A percentile compares a stretch with the other conserved stretches of the same genome.
phyloP scores from a whole-genome alignment of 306 rosid species.

The Quercus parvula region DNA sequence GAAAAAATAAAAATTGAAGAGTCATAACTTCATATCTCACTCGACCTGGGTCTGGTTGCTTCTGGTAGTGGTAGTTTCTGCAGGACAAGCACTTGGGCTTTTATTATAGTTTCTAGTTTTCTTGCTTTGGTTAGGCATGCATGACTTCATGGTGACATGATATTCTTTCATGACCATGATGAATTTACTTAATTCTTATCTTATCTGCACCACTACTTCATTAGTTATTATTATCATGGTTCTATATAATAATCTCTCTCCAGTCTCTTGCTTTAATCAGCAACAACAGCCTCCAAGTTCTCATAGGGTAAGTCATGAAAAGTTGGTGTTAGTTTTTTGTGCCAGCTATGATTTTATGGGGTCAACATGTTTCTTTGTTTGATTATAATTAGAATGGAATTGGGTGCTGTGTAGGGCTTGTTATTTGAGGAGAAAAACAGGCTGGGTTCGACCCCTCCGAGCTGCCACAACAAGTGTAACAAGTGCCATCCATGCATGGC shows the following conservation, averaged over 20 bases:
- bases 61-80: slow-evolving; percentile 26
- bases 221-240: slow-evolving; percentile 34
- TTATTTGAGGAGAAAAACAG: slow-evolving; percentile 63
- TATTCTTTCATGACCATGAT: slow-evolving; percentile 36
- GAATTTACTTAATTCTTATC: slow-evolving; percentile 35
- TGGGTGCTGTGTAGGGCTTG: slow-evolving; percentile 41
- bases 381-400: not conserved
- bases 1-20: not conserved
- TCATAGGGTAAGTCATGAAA: slow-evolving; percentile 37
- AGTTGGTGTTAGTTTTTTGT: not conserved
- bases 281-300: slow-evolving; percentile 34
- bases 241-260: slow-evolving; percentile 34
- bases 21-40: not conserved
- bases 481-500: slow-evolving; percentile 96
- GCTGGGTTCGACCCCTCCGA: slow-evolving; percentile 91
- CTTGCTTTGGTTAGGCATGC: slow-evolving; percentile 20
- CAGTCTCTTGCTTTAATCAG: slow-evolving; percentile 33
- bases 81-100: slow-evolving; percentile 26
- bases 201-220: slow-evolving; percentile 21
- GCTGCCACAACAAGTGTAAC: slow-evolving; percentile 95
- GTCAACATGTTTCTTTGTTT: not conserved
- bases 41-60: slow-evolving; percentile 8
- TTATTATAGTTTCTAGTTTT: not conserved
- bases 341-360: not conserved
- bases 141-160: slow-evolving; percentile 39